Base-by-base conservation (phyloP, 495 filamentous ascomycete genomes). In the Penicillium taxi region DNA sequence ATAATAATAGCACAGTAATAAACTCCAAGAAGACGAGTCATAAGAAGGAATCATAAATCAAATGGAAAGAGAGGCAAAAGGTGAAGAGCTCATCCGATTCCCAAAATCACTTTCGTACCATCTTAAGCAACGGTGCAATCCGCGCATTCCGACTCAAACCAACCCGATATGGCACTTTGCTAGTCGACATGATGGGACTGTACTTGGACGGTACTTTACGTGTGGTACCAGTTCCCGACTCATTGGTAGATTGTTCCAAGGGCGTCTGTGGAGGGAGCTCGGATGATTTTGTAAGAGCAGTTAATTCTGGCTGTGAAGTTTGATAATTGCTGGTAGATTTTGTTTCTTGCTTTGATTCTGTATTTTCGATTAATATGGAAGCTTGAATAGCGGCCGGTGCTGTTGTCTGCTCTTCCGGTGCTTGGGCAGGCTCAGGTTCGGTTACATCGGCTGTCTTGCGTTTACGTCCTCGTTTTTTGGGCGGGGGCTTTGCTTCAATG, bases 41-140 rank as follows among this genome's bases (percentile, higher is more conserved):
- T n/a, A n/a, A n/a, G n/a, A n/a, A n/a, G n/a, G n/a, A n/a, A n/a
- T n/a, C n/a, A n/a, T n/a, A n/a, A n/a, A n/a, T n/a, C n/a, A n/a
- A n/a, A n/a, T n/a, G n/a, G n/a, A n/a, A n/a, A n/a, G n/a, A n/a
- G n/a, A n/a, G n/a, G n/a, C n/a, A n/a, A n/a, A n/a, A n/a, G n/a
- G n/a, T n/a, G n/a, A n/a, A n/a, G n/a, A n/a, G n/a, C n/a, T n/a
- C n/a, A 25, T 25, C 23, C 11, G 6, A 25, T 25, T n/a, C 16
- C 3, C 24, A 3, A 26, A 21, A 22, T 67, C 55, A 80, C 42
- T 77, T 80, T 51, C 69, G 76, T 19, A 83, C 68, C 20, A 74
- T 63, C 46, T 78, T 77, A 36, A 86, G 52, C 42, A 86, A 56
- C 13, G 82, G 77, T 17, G 77, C 70, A 45, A 86, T 84, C 33